Percentiles rank a stretch among this genome's conserved stretches.
These are phyloP conservation scores for Yamadazyma atlantica DNA, from an alignment of 1,139 yeast genomes.

Conservation along the genomic window DNA sequence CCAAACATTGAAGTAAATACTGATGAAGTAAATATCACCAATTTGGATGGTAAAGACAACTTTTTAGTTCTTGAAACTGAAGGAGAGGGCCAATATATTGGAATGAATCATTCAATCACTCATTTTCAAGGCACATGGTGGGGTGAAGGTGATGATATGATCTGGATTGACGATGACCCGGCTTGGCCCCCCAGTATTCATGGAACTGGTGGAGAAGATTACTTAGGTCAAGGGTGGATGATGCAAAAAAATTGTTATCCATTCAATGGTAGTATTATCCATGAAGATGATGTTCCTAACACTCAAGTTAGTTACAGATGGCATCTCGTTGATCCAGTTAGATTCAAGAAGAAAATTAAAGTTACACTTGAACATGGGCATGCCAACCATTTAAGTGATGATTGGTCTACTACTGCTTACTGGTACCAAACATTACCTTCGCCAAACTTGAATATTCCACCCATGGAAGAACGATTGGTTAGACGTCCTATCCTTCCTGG, in stretches of 20 bases:
- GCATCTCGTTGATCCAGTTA: slow-evolving; percentile 5
- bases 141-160: slow-evolving; percentile 6
- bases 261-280: slow-evolving; percentile 4
- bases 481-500: slow-evolving; percentile 1
- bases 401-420: slow-evolving; percentile 6
- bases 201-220: slow-evolving; percentile 4
- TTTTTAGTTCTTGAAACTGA: slow-evolving; percentile 3
- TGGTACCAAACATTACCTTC: slow-evolving; percentile 5
- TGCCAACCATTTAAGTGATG: slow-evolving; percentile 5
- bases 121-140: slow-evolving; percentile 5
- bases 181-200: slow-evolving; percentile 5
- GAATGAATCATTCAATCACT: slow-evolving; percentile 5
- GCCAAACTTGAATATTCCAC: slow-evolving; percentile 1
- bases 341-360: slow-evolving; percentile 5
- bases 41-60: slow-evolving; percentile 3
- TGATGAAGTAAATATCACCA: slow-evolving; percentile 1
- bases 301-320: slow-evolving; percentile 5
- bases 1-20: slow-evolving; percentile 5
- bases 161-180: slow-evolving; percentile 5
- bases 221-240: slow-evolving; percentile 5
- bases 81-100: slow-evolving; percentile 4
- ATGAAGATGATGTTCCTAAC: slow-evolving; percentile 5
- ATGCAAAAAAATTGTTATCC: slow-evolving; percentile 3
- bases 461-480: slow-evolving; percentile 1
- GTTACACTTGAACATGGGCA: slow-evolving; percentile 6